A percentile compares a stretch with the other conserved stretches of the same genome.
phyloP scores from a whole-genome alignment of 2,329 filamentous ascomycete genomes.

The Helicocarpus griseus region DNA sequence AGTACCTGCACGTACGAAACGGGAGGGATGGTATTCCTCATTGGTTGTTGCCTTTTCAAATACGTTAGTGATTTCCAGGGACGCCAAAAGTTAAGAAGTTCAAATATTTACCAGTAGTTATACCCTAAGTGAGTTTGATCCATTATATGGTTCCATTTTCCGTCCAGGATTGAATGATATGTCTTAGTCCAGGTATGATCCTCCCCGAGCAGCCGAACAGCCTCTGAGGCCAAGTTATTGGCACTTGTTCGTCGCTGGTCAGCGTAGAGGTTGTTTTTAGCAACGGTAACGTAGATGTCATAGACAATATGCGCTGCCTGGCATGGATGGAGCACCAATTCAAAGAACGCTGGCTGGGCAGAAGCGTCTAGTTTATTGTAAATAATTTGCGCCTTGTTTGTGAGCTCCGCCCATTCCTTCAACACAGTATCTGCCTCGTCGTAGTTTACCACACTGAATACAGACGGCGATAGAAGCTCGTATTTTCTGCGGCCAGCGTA shows the following conservation, averaged over 20 bases:
- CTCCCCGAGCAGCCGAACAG: slow-evolving; percentile 45
- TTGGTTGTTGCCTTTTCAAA: slow-evolving; percentile 59
- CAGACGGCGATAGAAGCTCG: slow-evolving; percentile 50
- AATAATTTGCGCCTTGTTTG: slow-evolving; percentile 45
- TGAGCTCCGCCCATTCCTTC: slow-evolving; percentile 46
- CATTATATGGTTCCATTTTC: slow-evolving; percentile 56
- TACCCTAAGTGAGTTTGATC: slow-evolving; percentile 46
- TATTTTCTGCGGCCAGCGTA: slow-evolving; percentile 52
- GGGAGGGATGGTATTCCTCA: slow-evolving; percentile 57
- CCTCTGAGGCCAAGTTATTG: slow-evolving; percentile 44
- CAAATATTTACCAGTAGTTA: slow-evolving; percentile 37
- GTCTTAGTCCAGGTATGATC: slow-evolving; percentile 47
- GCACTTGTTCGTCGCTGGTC: slow-evolving; percentile 48
- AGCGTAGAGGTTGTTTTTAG: slow-evolving; percentile 47
- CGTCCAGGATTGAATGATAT: slow-evolving; percentile 49
- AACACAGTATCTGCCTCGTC: slow-evolving; percentile 52
- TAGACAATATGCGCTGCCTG: slow-evolving; percentile 49
- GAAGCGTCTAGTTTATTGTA: slow-evolving; percentile 44
- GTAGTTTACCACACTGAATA: slow-evolving; percentile 55
- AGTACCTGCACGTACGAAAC: slow-evolving; percentile 49
- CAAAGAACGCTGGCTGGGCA: slow-evolving; percentile 51
- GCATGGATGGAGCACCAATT: slow-evolving; percentile 52
- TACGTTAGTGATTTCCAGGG: slow-evolving; percentile 21
- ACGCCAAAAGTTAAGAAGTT: slow-evolving; percentile 23
- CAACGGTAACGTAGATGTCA: slow-evolving; percentile 43